Evolutionary conservation across 2,329 filamentous ascomycete species (phyloP), one percentile per base, ranked within the genome.

Genomic region (Fusarium equiseti): DNA sequence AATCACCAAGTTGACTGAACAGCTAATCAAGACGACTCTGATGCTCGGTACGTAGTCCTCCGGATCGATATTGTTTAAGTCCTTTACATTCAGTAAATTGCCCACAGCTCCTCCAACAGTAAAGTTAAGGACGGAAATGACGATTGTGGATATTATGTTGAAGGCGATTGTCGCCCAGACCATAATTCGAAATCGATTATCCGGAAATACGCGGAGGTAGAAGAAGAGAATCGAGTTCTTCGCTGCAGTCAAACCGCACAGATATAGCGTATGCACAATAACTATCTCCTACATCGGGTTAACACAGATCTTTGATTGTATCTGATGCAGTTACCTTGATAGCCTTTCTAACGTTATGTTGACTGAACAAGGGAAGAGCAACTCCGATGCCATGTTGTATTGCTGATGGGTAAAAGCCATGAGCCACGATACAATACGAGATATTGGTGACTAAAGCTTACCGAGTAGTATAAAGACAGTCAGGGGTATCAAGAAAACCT

Each of bases 201-300:
- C 62, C 2, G 12, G 8, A 5, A 67, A 67, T 1, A 66, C 11
- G 0, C 64, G 62, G 0, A 67, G 42, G 5, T 56, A 66, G 8
- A 67, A 62, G n/a, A 66, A 56, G 0, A 66, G 20, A 6, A 67
- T 66, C 2, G 64, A 61, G 4, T 35, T 44, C 22, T 67, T 67
- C 2, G 58, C 43, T 0, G 59, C 29, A 4, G 49, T 4, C 0
- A 66, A 31, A 15, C 11, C 31, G 0, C 26, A 27, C 1, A 45
- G 9, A 13, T 51, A 66, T 1, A 49, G 9, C 2, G 24, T 4
- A 1, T 67, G 38, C 18, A 24, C 3, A 1, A 51, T 6, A 4
- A 67, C 52, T 2, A 61, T 6, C 4, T 62, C 13, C 64, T 61
- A 1, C 1, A 5, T 38, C 9, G n/a, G 2, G 10, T 38, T 38